Evolutionary conservation across 495 filamentous ascomycete genomes (phyloP).

Genomic region (Xylaria sp.): DNA sequence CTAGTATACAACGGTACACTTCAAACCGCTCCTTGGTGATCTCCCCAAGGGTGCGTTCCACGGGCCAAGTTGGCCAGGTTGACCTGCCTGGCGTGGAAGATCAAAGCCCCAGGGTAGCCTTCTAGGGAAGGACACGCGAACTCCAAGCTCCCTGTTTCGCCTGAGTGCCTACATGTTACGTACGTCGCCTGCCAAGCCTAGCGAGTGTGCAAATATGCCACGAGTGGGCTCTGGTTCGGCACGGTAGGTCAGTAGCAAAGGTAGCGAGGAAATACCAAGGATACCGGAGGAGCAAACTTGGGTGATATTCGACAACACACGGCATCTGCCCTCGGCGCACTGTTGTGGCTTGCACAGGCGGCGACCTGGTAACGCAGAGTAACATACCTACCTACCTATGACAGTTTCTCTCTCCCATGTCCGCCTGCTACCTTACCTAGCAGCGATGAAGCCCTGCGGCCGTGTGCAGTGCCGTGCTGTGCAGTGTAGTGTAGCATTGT

Average conservation of each 20-base stretch:
- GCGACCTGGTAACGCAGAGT: background rate
- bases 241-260: background rate
- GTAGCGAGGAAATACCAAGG: background rate
- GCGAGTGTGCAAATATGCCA: background rate
- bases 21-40: slow-evolving; percentile 12
- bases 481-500: background rate
- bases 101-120: background rate
- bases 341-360: background rate
- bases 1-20: background rate
- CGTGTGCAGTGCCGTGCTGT: background rate
- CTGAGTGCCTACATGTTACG: background rate
- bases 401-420: background rate
- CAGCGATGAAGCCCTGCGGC: background rate
- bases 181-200: background rate
- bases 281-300: background rate
- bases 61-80: background rate
- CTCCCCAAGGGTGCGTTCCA: slow-evolving; percentile 15
- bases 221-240: background rate
- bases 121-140: slow-evolving; percentile 1
- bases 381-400: too few species aligned
- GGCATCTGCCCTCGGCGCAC: background rate
- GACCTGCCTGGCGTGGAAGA: background rate
- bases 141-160: slow-evolving; percentile 2
- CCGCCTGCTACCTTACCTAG: too few species aligned
- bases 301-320: background rate